Evolutionary conservation across 768 basidiomycete species (phyloP), one percentile per base, ranked within the genome.

Genomic region (Leccinum fibrillosum): DNA sequence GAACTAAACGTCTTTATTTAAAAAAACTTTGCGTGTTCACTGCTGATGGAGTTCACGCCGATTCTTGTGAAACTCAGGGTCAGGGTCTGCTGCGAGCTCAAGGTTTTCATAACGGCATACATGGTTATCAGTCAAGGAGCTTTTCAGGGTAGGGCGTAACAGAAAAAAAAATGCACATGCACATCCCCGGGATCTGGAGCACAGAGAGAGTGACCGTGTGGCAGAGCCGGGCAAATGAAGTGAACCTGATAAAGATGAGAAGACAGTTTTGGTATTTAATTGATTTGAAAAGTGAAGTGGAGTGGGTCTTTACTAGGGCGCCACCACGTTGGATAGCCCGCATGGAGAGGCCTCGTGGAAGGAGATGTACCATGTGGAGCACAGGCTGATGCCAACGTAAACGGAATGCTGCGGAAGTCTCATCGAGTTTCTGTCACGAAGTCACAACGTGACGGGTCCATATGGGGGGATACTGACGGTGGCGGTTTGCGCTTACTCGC

Each of bases 1-100:
- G 23, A n/a, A 10, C 13, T 35, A 28, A 39, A 44, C 17, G 7
- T 15, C 17, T 19, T 32, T 45, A 42, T 19, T n/a, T 28, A 7
- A 30, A 25, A 25, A 23, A 25, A 21, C 32, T 19, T 21, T 52
- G 52, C 21, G 39, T 19, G 32, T 35, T 28, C 28, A 28, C 28
- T 28, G 28, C 9, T 28, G 55, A 12, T 39, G 30, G 54, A 15
- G 44, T 23, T 45, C 45, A 48, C 23, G 10, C 47, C n/a, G 28
- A 26, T 8, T 21, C 23, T 57, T 50, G 45, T 53, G 52, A 54
- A 48, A 51, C 49, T 64, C 62, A 64, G 63, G 62, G 62, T 62
- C 63, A 56, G 63, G 62, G 63, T 65, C 15, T 47, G 17, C 58
- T 61, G 62, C 26, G 58, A 62, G 62, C 37, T 53, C 49, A 53